phyloP scores from a whole-genome alignment of 1,139 yeast genomes.

The Yamadazyma trypodendri region DNA sequence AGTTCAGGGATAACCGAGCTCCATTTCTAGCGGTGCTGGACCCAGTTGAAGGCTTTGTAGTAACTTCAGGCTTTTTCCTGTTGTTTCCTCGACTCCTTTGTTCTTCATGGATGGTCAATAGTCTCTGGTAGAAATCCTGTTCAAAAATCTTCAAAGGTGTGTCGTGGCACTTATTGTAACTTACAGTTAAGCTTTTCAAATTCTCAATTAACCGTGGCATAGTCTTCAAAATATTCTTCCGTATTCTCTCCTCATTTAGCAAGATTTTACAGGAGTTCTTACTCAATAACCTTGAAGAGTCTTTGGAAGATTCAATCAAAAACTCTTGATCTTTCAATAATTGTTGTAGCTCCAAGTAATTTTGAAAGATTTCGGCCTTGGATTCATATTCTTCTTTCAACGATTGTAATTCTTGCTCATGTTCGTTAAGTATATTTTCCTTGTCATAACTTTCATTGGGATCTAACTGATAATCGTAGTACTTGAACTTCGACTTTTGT shows the following conservation, averaged over 20 bases:
- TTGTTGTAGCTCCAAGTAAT: slow-evolving; percentile 54
- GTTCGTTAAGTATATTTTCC: slow-evolving; percentile 55
- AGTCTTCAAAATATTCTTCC: slow-evolving; percentile 64
- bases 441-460: slow-evolving; percentile 41
- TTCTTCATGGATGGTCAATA: slow-evolving; percentile 36
- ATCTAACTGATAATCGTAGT: slow-evolving; percentile 25
- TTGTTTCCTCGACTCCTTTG: not conserved
- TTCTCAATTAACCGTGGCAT: slow-evolving; percentile 63
- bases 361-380: slow-evolving; percentile 53
- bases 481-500: slow-evolving; percentile 39
- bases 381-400: slow-evolving; percentile 51
- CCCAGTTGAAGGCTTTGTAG: too few relatives aligned
- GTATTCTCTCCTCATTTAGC: slow-evolving; percentile 72
- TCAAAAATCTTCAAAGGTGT: slow-evolving; percentile 44
- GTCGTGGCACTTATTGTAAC: slow-evolving; percentile 41
- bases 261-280: slow-evolving; percentile 79
- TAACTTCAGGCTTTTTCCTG: not conserved
- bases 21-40: too few relatives aligned
- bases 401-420: slow-evolving; percentile 59
- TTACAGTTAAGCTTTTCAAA: slow-evolving; percentile 46
- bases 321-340: slow-evolving; percentile 61
- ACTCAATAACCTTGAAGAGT: slow-evolving; percentile 74
- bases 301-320: slow-evolving; percentile 69
- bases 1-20: not conserved
- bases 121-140: slow-evolving; percentile 44